Evolutionary conservation across 1,139 yeast species (phyloP), one percentile per base, ranked within the genome.

Genomic region (Schizosaccharomyces versatilis): DNA sequence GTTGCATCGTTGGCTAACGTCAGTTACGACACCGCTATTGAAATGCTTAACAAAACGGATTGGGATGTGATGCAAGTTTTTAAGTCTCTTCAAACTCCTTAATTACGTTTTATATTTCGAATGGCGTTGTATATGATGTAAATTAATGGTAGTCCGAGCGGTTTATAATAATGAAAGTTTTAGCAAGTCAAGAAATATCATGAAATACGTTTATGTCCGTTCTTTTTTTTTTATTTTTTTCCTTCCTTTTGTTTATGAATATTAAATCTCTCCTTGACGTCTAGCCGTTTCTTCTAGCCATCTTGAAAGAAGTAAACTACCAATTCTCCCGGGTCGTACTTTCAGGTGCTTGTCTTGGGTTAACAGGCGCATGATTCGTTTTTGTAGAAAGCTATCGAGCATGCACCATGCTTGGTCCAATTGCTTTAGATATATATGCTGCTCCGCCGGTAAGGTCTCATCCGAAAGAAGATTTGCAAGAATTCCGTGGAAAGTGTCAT

Each of bases 251-350:
- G 41, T 39, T 39, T 39, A 39, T 39, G 41, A 39, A 39, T 15
- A 44, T 6, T 32, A 19, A 44, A 14, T 44, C 32, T 14, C 14
- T 9, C 38, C 32, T 44, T 36, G 9, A 24, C 49, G 36, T 44
- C 32, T 44, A 19, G 19, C 49, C 2, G 49, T 44, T 44, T 44
- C 49, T 44, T 44, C 49, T 3, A 44, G 36, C 49, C 49, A 44
- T 32, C 49, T 32, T 8, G 49, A 44, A 7, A 44, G 32, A 9
- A 44, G 38, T 8, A 44, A 36, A 10, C 32, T 32, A 9, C 38
- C 36, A 3, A 44, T 44, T n/a, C 38, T 32, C 14, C 49, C 38
- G 8, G 32, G 32, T 24, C 32, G 32, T 24, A 24, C 32, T 24
- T 24, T 24, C 1, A 44, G 49, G 15, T 32, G 19, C 14, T 32